These are phyloP conservation scores for Coemansia sp. DNA, from an alignment of 192 early-diverging fungal genomes.

Conservation along the genomic window DNA sequence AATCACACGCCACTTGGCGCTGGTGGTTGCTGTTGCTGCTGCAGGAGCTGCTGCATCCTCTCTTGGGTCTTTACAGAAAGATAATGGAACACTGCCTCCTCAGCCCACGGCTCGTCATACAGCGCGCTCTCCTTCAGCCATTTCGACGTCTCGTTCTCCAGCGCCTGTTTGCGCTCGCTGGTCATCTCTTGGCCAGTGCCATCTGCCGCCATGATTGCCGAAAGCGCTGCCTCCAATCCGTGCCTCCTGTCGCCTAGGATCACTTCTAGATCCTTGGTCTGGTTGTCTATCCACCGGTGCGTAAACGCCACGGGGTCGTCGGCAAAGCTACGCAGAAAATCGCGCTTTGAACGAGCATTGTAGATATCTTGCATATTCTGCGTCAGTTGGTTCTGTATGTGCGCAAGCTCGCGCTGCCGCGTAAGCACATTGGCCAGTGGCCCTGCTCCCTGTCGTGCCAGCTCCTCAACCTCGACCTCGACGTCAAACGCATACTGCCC, in stretches of 20 bases:
- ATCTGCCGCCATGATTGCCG: conserved; percentile 44
- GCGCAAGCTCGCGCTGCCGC: conserved; percentile 57
- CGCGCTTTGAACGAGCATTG: conserved; percentile 85
- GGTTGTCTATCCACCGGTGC: conserved; percentile 89
- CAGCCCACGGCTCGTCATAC: conserved; percentile 64
- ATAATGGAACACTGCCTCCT: conserved; percentile 92
- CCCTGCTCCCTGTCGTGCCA: conserved; percentile 57
- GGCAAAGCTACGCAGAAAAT: conserved; percentile 87
- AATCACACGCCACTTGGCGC: conserved; percentile 5
- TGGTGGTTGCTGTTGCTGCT: conserved; percentile 38
- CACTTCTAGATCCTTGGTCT: conserved; percentile 90
- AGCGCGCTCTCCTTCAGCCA: conserved; percentile 54
- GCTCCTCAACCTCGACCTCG: conserved; percentile 85
- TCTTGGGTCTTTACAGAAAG: conserved; percentile 65
- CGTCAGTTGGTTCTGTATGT: conserved; percentile 60
- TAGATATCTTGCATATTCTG: conserved; percentile 82
- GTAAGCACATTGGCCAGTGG: conserved; percentile 53
- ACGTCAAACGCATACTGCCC: conserved; percentile 85
- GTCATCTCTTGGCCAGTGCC: conserved; percentile 25
- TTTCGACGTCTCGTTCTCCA: conserved; percentile 38
- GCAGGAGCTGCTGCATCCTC: conserved; percentile 52
- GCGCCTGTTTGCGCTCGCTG: conserved; percentile 30
- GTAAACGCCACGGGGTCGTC: conserved; percentile 85
- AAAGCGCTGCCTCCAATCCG: conserved; percentile 47
- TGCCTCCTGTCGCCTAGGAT: conserved; percentile 49